Percentiles rank a stretch among this genome's conserved stretches.
phyloP scores from a whole-genome alignment of 2,329 filamentous ascomycete genomes.

The Fusarium hostae region DNA sequence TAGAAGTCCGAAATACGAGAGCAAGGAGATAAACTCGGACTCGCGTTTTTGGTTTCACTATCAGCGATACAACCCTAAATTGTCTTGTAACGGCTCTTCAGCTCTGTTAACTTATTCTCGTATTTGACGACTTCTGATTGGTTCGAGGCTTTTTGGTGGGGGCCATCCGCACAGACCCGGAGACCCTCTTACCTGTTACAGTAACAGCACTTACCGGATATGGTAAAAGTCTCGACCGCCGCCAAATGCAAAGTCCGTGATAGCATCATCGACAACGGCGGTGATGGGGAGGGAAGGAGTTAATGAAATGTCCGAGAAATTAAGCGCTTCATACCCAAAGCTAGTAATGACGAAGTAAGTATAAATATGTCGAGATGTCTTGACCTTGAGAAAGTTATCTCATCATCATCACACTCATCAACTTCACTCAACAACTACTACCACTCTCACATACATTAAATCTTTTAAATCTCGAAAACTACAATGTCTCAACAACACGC shows the following conservation, averaged over 20 bases:
- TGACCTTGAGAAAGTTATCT: neutral
- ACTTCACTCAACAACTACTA: neutral
- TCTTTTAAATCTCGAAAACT: neutral
- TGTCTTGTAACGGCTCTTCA: neutral
- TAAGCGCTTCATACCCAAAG: fast-evolving
- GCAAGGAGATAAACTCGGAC: neutral
- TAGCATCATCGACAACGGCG: conserved; percentile 10
- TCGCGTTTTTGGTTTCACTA: neutral
- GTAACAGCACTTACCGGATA: conserved; percentile 20
- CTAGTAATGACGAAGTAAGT: fast-evolving
- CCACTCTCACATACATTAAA: neutral
- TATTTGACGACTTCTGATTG: conserved; percentile 24
- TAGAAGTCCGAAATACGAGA: conserved; percentile 2
- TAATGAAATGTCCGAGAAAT: conserved; percentile 10
- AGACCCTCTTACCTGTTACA: conserved; percentile 9
- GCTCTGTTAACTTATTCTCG: conserved; percentile 13
- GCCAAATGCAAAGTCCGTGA: conserved; percentile 1
- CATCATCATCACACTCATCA: neutral
- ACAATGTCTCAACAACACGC: conserved; percentile 46
- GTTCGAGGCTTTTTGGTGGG: fast-evolving
- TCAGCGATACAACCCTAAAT: neutral
- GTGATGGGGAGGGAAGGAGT: neutral
- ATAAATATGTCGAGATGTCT: neutral
- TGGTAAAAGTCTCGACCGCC: conserved; percentile 10
- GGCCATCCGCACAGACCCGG: neutral